Evolutionary conservation across 257 asterid species (phyloP).

Genomic region (Echium plantagineum): DNA sequence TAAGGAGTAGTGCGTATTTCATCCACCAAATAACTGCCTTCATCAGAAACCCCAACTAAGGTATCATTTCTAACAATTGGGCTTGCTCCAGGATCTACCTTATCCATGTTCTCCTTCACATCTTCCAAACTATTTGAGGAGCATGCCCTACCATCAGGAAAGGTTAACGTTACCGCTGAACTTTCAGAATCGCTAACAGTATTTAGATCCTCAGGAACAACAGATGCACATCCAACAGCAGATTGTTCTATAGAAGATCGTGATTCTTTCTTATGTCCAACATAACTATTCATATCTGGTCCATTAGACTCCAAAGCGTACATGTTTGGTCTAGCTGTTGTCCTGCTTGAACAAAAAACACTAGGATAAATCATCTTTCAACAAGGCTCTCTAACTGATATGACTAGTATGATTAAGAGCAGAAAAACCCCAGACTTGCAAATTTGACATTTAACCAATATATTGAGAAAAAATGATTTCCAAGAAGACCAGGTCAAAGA

Average conservation of each 20-base stretch:
- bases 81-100: conserved; percentile 22
- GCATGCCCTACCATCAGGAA: conserved; percentile 18
- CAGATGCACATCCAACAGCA: conserved; percentile 20
- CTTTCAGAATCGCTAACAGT: conserved; percentile 19
- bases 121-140: conserved; percentile 15
- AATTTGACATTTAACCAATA: background rate
- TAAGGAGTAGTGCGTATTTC: conserved; percentile 13
- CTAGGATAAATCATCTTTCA: background rate
- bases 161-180: conserved; percentile 12
- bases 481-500: background rate
- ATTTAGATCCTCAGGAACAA: conserved; percentile 14
- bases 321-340: conserved; percentile 46
- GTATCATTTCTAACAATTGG: conserved; percentile 23
- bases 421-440: too few species aligned
- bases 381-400: background rate
- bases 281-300: conserved; percentile 26
- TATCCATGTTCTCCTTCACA: conserved; percentile 16
- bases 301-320: conserved; percentile 35
- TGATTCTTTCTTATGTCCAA: conserved; percentile 23
- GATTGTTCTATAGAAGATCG: conserved; percentile 20
- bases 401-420: background rate
- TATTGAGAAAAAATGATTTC: background rate
- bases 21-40: too few species aligned
- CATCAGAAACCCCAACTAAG: conserved; percentile 14
- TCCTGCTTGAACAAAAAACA: conserved; percentile 30